Evolutionary conservation across 1,139 yeast species (phyloP), one percentile per base, ranked within the genome.

Genomic region (Zygosaccharomyces sapae): DNA sequence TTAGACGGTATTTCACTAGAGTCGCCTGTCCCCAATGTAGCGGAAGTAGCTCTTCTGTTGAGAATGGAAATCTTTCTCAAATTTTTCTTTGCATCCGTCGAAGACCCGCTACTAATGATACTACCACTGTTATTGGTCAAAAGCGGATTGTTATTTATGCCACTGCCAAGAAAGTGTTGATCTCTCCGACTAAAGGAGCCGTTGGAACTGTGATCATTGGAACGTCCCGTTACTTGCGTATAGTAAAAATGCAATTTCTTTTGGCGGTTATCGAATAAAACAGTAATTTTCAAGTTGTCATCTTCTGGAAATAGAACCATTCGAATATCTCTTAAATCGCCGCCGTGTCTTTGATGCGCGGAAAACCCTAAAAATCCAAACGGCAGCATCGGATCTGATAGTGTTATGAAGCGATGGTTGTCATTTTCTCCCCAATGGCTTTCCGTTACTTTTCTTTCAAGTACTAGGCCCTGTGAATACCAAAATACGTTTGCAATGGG

Each of bases 311-410:
- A 58, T 29, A 55, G 43, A 13, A 63, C 30, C 53, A 64, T 50
- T 16, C 55, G 49, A 9, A 53, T 44, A 41, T 53, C 43, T 18
- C 40, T 44, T 16, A 48, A 36, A 18, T 52, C 51, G 4, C 48
- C 52, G 2, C 33, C 39, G n/a, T 33, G 31, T 33, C 43, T 46
- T 25, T 52, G 49, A 33, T 50, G 50, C 0, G 57, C 39, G 2
- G 57, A 48, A 25, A 61, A 56, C 4, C 56, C 56, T 8, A 61
- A 43, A n/a, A 56, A 52, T 8, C 68, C 68, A 51, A 64, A 64
- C 3, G 65, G 63, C 2, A 59, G 47, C 56, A 62, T 52, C 3
- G 67, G 66, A 47, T 64, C 67, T 9, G 66, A 59, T 2, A 64
- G 40, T 3, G 67, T 61, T 16, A 64, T 59, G 40, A 55, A 64